These are phyloP conservation scores for Chlorophyllum brunneum DNA, from an alignment of 768 basidiomycete genomes.

Conservation along the genomic window DNA sequence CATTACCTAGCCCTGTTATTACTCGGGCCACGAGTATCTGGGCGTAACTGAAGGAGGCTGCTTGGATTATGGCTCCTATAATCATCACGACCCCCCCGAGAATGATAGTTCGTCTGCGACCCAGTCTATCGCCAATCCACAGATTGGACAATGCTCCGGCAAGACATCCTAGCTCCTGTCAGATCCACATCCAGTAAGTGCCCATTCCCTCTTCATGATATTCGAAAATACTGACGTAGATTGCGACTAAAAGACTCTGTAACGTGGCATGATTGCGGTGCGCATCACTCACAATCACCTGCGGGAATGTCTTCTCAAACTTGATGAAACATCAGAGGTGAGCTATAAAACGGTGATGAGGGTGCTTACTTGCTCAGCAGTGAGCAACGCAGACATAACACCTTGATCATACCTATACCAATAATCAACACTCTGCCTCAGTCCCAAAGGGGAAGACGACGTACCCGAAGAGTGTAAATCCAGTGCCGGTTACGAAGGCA, in stretches of 20 bases:
- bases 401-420: conserved; percentile 60
- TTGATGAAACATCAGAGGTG: conserved; percentile 16
- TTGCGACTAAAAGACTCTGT: conserved; percentile 56
- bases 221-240: conserved; percentile 39
- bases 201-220: neutral
- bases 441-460: conserved; percentile 5
- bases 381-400: conserved; percentile 65
- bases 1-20: conserved; percentile 63
- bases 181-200: neutral
- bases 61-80: conserved; percentile 58
- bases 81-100: conserved; percentile 59
- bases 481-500: conserved; percentile 54
- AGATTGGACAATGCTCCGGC: conserved; percentile 61
- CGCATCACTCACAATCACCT: conserved; percentile 38
- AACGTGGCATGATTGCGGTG: conserved; percentile 48
- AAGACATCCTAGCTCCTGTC: conserved; percentile 62
- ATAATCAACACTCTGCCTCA: neutral
- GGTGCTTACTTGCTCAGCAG: conserved; percentile 41
- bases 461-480: conserved; percentile 62
- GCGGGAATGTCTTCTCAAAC: conserved; percentile 57
- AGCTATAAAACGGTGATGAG: neutral
- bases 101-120: conserved; percentile 54
- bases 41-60: conserved; percentile 51
- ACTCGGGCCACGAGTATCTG: conserved; percentile 61
- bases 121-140: conserved; percentile 55